Conservation (phyloP, 2,329 filamentous ascomycete genomes). For the Penicillium sp. region DNA sequence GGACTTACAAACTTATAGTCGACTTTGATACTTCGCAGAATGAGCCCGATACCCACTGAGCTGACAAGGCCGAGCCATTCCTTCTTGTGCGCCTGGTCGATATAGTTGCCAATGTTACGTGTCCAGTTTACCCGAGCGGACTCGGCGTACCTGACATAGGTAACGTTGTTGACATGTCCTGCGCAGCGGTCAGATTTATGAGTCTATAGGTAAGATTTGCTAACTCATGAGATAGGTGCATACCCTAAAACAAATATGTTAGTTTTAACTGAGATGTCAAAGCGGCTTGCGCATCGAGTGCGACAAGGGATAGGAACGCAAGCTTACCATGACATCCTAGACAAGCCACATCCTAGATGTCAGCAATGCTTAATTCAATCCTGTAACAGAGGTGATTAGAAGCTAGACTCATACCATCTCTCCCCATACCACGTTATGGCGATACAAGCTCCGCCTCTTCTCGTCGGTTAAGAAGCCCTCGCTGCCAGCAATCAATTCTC, state of each 20-base stretch:
- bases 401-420: constrained; percentile 62
- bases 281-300: not conserved
- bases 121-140: constrained; percentile 75
- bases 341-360: constrained; percentile 10
- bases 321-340: constrained; percentile 47
- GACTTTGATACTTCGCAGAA: constrained; percentile 72
- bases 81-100: constrained; percentile 57
- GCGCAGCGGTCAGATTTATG: constrained; percentile 13
- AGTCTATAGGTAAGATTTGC: too few relatives aligned
- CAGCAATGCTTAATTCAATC: constrained; percentile 11
- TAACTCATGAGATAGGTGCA: not conserved
- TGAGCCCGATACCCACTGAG: constrained; percentile 64
- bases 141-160: constrained; percentile 79
- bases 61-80: constrained; percentile 68
- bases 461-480: constrained; percentile 68
- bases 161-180: constrained; percentile 83
- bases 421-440: constrained; percentile 71
- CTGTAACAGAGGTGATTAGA: not conserved
- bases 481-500: constrained; percentile 64
- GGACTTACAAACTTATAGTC: constrained; percentile 79
- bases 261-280: not conserved
- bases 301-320: not conserved
- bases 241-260: constrained; percentile 23
- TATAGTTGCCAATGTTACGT: constrained; percentile 60
- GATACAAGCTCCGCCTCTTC: constrained; percentile 58